Evolutionary conservation across 73 alveolate species (phyloP).

Genomic region (Effrenium voratum): DNA sequence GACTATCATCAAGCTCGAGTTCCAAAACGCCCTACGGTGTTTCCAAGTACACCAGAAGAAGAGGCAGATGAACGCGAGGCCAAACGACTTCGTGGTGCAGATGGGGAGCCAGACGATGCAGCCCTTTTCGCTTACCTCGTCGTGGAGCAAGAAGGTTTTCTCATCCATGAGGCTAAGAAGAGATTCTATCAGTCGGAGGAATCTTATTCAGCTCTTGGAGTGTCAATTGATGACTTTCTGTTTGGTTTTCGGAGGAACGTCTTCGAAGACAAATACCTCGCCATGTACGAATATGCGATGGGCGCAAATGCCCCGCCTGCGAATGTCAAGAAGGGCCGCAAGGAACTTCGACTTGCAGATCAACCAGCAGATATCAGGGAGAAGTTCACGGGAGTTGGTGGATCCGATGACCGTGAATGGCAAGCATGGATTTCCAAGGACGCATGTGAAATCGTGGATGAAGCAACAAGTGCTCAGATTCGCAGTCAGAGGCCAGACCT

Average conservation of each 20-base stretch:
- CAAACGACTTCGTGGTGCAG: neutral
- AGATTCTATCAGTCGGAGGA: neutral
- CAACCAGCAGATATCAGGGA: too few species aligned
- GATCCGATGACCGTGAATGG: neutral
- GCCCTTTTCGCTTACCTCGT: neutral
- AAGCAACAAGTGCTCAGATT: neutral
- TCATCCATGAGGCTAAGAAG: neutral
- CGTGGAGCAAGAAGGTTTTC: neutral
- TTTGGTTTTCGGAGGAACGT: neutral
- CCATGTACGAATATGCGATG: conserved; percentile 40
- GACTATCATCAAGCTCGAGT: neutral
- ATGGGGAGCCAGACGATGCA: neutral
- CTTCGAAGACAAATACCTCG: conserved; percentile 22
- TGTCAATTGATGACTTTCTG: neutral
- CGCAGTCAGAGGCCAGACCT: neutral
- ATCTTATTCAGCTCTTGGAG: neutral
- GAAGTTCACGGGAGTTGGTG: neutral
- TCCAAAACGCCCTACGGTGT: neutral
- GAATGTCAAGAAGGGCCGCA: neutral
- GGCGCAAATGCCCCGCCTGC: neutral
- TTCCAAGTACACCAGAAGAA: too few species aligned
- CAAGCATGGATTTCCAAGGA: neutral
- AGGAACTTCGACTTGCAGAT: too few species aligned
- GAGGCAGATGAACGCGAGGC: conserved; percentile 24
- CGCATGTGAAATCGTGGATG: neutral